Base-by-base conservation (phyloP, 768 basidiomycete species). In the Termitomyces sp. region DNA sequence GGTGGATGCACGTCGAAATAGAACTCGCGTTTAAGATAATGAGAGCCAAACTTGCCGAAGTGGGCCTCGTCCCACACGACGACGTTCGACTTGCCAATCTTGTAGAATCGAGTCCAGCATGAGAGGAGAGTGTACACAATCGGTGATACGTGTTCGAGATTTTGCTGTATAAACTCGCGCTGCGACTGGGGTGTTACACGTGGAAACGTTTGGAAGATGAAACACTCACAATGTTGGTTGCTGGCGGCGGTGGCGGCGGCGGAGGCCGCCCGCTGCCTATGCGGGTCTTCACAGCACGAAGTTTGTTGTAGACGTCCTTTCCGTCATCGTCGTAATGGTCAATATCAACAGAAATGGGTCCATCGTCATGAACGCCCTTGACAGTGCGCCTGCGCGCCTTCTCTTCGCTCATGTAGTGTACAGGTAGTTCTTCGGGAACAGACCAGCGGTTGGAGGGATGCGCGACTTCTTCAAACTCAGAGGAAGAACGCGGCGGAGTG, bases 31-130 rank as follows among this genome's bases (percentile, higher is more conserved):
- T 98, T 97, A 74, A 99, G 86, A 74, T 99, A 98, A 74, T 98
- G 89, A 53, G 93, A 93, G 53, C 93, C 97, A 74, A 99, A 98
- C 76, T 99, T 98, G 66, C 97, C 97, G 74, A 98, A 99, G 74
- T 99, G 97, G 41, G 97, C 96, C 79, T 99, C 97, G 72, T 99
- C 97, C 97, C 96, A 98, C 60, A 98, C 86, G 73, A 99, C 96
- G 63, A 82, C 70, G 68, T 89, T 82, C 36, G 91, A 82, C 57
- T 86, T 83, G 13, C 97, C 96, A 50, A 99, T 99, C 66, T 88
- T 83, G 78, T 95, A 89, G 73, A 90, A 96, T 32, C 95, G 88
- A 5, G 96, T 97, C 84, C 91, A 93, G 77, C 96, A 95, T 12
- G 94, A 88, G 48, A 98, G 84, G 35, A 96, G 83, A 44, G 95